A percentile compares a stretch with the other conserved stretches of the same genome.
phyloP scores from a whole-genome alignment of 73 alveolate genomes.

The Breviolum minutum region DNA sequence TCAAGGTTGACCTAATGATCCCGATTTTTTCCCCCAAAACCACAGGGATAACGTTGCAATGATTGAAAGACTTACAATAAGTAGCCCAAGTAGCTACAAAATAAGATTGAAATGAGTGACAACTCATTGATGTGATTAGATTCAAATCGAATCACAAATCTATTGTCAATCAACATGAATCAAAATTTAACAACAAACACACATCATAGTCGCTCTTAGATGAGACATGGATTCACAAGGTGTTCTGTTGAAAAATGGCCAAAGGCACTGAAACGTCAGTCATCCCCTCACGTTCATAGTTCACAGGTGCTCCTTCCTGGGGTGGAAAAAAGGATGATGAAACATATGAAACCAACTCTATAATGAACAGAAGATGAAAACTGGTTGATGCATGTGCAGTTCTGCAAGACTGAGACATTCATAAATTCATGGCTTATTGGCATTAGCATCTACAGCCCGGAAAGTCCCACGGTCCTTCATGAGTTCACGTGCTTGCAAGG shows the following conservation, averaged over 20 bases:
- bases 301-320: conserved; percentile 1
- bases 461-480: neutral
- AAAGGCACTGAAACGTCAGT: neutral
- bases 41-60: no score
- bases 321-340: neutral
- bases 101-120: neutral
- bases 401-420: neutral
- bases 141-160: neutral
- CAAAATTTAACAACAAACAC: no score
- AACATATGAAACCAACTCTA: neutral
- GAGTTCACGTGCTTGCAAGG: conserved; percentile 4
- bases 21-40: no score
- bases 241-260: neutral
- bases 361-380: no score
- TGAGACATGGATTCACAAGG: no score
- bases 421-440: neutral
- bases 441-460: neutral
- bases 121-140: no score
- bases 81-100: no score
- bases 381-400: no score
- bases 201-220: no score
- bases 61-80: no score
- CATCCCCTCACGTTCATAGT: neutral
- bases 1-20: conserved; percentile 28
- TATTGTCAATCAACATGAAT: no score